Percentiles rank a stretch among this genome's conserved stretches.
These are phyloP conservation scores for Mucor plumbeus DNA, from an alignment of 371 early-diverging fungal genomes.

Conservation along the genomic window DNA sequence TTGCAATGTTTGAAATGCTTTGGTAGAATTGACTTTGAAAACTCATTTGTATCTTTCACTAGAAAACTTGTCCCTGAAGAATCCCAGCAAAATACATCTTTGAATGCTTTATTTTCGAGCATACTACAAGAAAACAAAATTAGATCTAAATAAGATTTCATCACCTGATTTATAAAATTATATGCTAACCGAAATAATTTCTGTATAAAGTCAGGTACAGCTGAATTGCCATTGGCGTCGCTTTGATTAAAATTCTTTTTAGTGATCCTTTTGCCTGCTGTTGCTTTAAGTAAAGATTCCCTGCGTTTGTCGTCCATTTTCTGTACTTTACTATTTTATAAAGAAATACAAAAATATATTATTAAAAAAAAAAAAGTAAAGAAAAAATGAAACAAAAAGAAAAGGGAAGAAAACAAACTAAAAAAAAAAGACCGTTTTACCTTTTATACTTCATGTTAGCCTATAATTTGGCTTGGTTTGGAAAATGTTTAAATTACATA, in stretches of 20 bases:
- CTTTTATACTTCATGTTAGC: not conserved
- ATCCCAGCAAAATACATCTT: conserved; percentile 78
- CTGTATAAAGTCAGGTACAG: conserved; percentile 53
- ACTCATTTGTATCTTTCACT: conserved; percentile 81
- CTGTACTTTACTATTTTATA: not conserved
- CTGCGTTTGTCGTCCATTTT: not conserved
- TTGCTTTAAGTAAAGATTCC: not conserved
- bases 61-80: conserved; percentile 81
- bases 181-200: conserved; percentile 49
- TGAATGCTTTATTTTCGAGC: conserved; percentile 72
- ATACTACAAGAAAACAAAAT: conserved; percentile 40
- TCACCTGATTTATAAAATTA: conserved; percentile 9
- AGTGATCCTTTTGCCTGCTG: conserved; percentile 12
- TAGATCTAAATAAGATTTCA: not conserved
- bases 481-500: conserved; percentile 1
- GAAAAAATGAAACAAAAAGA: conserved; percentile 1
- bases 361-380: not conserved
- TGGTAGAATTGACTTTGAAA: conserved; percentile 77
- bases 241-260: conserved; percentile 12
- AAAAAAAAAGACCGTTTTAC: conserved; percentile 12
- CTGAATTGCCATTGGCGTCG: conserved; percentile 9
- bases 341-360: not conserved
- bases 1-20: conserved; percentile 93
- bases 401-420: not conserved
- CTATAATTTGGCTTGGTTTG: conserved; percentile 1